Evolutionary conservation across 768 basidiomycete species (phyloP).

Genomic region (Boletus sp.): DNA sequence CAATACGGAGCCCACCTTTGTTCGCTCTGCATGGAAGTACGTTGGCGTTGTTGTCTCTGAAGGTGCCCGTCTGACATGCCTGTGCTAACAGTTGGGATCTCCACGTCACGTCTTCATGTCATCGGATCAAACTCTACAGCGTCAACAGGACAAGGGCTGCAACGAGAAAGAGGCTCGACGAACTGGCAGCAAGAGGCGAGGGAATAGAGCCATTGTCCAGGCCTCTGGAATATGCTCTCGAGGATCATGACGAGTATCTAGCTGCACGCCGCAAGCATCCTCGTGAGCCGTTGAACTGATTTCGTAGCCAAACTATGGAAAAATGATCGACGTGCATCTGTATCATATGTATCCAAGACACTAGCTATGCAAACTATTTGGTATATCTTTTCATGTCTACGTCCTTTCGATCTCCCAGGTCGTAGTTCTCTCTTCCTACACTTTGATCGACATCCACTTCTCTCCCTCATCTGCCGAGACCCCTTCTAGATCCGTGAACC

Average conservation of each 20-base stretch:
- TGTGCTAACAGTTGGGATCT: constrained; percentile 45
- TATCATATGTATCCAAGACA: not conserved
- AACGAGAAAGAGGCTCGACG: constrained; percentile 42
- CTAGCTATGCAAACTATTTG: not conserved
- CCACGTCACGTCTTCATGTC: constrained; percentile 53
- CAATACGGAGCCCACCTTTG: constrained; percentile 55
- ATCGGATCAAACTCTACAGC: constrained; percentile 55
- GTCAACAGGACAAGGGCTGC: constrained; percentile 44
- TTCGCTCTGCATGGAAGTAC: constrained; percentile 56
- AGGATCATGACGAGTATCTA: constrained; percentile 7
- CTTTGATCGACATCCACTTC: constrained; percentile 28
- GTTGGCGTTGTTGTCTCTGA: constrained; percentile 11
- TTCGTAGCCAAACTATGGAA: not conserved
- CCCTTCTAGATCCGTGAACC: constrained; percentile 19
- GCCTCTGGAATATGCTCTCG: constrained; percentile 10
- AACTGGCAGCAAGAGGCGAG: constrained; percentile 39
- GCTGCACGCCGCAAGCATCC: constrained; percentile 2
- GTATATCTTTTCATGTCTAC: too few species aligned
- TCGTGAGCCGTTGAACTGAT: constrained; percentile 7
- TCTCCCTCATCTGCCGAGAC: constrained; percentile 8
- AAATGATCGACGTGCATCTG: not conserved
- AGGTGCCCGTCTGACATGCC: not conserved
- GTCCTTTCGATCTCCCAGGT: too few species aligned
- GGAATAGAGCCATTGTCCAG: constrained; percentile 19
- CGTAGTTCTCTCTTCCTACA: constrained; percentile 21